Evolutionary conservation across 306 rosid species (phyloP).

Genomic region (Dalbergia cultrata): DNA sequence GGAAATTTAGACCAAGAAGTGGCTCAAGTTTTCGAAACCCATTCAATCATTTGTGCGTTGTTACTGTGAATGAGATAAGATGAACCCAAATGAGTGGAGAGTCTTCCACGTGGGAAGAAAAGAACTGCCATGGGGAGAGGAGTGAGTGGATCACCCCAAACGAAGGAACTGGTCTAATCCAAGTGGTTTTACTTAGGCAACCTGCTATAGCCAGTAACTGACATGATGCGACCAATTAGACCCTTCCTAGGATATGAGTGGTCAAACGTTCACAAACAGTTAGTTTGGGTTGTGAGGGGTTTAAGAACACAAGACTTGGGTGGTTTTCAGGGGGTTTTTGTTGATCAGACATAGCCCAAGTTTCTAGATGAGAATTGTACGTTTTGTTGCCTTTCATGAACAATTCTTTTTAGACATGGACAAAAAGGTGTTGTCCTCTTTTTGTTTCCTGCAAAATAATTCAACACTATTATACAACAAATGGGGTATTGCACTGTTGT

Average conservation of each 20-base stretch:
- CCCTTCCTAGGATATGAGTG: conserved; percentile 49
- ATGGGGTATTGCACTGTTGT: conserved; percentile 23
- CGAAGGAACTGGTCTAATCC: conserved; percentile 67
- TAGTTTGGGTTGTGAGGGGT: conserved; percentile 62
- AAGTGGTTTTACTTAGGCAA: conserved; percentile 45
- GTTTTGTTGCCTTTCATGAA: not conserved
- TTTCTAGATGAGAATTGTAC: conserved; percentile 55
- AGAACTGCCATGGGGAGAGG: conserved; percentile 45
- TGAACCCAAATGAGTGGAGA: conserved; percentile 56
- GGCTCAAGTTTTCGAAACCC: conserved; percentile 30
- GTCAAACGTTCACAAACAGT: conserved; percentile 57
- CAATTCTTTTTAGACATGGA: conserved; percentile 9
- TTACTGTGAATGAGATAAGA: conserved; percentile 63
- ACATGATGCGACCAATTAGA: conserved; percentile 45
- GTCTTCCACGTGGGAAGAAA: conserved; percentile 62
- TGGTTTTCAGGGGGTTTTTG: conserved; percentile 67
- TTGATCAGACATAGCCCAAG: conserved; percentile 58
- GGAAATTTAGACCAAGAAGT: not conserved
- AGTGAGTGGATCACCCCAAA: conserved; percentile 69
- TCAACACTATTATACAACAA: not conserved
- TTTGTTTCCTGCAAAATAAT: not conserved
- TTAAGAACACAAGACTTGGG: conserved; percentile 58
- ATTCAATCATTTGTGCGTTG: conserved; percentile 25
- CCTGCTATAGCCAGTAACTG: conserved; percentile 56
- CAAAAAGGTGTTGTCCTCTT: not conserved